Evolutionary conservation across 2,329 filamentous ascomycete species (phyloP).

Genomic region (Apiospora kogelbergensis): DNA sequence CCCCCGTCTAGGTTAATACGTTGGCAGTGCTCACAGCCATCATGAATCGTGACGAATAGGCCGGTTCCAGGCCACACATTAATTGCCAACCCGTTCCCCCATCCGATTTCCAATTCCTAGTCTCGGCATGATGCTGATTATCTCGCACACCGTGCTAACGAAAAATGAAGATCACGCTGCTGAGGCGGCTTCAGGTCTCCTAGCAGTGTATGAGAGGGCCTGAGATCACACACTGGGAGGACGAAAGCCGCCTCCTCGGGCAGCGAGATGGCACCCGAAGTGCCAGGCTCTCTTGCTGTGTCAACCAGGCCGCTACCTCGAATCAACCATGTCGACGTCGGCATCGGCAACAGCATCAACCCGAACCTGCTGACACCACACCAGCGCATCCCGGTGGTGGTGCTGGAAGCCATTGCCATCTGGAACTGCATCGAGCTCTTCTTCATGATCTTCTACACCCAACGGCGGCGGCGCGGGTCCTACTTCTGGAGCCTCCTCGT

Average conservation of each 20-base stretch:
- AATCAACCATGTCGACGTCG: background rate
- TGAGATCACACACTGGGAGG: background rate
- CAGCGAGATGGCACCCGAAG: background rate
- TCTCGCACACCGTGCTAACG: background rate
- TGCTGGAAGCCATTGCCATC: slow-evolving; percentile 27
- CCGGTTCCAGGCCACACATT: background rate
- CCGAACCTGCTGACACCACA: background rate
- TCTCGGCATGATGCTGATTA: background rate
- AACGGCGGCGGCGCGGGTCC: slow-evolving; percentile 36
- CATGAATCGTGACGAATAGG: background rate
- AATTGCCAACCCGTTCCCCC: background rate
- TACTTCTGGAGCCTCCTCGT: slow-evolving; percentile 42
- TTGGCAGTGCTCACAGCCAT: background rate
- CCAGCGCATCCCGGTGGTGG: background rate
- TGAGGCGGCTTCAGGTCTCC: background rate
- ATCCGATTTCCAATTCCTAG: background rate
- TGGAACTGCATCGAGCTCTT: slow-evolving; percentile 41
- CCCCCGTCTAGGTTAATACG: background rate
- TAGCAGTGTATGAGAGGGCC: background rate
- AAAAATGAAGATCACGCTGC: background rate
- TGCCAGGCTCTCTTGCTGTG: background rate
- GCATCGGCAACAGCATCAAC: background rate
- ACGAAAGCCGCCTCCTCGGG: background rate
- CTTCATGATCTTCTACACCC: slow-evolving; percentile 37
- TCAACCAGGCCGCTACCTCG: background rate